These are phyloP conservation scores for Claviceps fusiformis DNA, from an alignment of 2,329 filamentous ascomycete species.

Conservation along the genomic window DNA sequence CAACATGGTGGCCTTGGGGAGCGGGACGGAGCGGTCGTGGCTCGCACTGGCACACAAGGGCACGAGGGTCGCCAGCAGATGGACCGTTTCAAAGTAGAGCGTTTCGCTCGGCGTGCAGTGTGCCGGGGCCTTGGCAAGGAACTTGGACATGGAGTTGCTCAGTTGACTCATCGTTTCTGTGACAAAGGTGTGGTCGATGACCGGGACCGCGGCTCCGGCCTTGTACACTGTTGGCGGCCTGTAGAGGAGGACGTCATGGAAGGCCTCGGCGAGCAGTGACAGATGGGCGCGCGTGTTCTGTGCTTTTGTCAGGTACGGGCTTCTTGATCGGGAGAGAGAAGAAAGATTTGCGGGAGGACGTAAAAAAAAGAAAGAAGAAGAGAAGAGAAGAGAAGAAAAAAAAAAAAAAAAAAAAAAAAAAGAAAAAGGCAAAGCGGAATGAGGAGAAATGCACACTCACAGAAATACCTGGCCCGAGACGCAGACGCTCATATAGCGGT, in stretches of 20 bases:
- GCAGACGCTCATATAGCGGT: slow-evolving; percentile 30
- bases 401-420: not conserved
- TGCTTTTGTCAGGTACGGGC: slow-evolving; percentile 6
- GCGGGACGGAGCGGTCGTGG: slow-evolving; percentile 12
- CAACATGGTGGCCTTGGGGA: slow-evolving; percentile 12
- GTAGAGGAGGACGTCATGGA: slow-evolving; percentile 34
- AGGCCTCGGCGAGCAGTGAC: slow-evolving; percentile 34
- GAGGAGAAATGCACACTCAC: too few relatives aligned
- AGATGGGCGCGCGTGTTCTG: slow-evolving; percentile 38
- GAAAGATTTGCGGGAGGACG: too few relatives aligned
- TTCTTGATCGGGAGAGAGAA: not conserved
- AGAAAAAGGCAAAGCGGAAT: too few relatives aligned
- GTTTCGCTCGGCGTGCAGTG: slow-evolving; percentile 28
- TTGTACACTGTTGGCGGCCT: slow-evolving; percentile 39
- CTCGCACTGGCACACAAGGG: slow-evolving; percentile 15
- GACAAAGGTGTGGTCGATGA: slow-evolving; percentile 30
- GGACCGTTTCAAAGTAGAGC: slow-evolving; percentile 29
- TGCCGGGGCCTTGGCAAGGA: slow-evolving; percentile 18
- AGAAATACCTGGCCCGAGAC: slow-evolving; percentile 37
- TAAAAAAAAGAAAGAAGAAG: too few relatives aligned
- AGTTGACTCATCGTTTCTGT: slow-evolving; percentile 28
- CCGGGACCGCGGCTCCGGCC: slow-evolving; percentile 22
- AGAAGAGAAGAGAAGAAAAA: too few relatives aligned
- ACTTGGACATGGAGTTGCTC: slow-evolving; percentile 26
- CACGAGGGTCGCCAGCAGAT: slow-evolving; percentile 25